Base-by-base conservation (phyloP, 2,329 filamentous ascomycete genomes). In the Trichoderma sp. region DNA sequence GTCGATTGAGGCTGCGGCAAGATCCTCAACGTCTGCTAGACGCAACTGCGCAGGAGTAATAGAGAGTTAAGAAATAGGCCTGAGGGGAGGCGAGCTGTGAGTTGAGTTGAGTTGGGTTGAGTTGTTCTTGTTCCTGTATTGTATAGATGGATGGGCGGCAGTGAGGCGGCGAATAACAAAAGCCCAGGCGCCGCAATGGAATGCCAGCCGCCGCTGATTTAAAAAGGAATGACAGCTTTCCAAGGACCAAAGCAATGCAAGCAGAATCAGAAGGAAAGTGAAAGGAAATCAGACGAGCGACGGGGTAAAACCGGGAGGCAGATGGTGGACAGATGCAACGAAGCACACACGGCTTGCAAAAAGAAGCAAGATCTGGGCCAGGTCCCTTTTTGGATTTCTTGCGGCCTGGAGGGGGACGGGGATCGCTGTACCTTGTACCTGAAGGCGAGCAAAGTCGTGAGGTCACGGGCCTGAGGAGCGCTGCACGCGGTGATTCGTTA, bases 391-490 rank as follows among this genome's bases (percentile, higher is more conserved):
- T 76, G 75, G 75, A 56, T 53, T 31, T 18, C 53, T 45, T 50
- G 45, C 29, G 68, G 35, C 38, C 60, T 53, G 62, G 69, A 63
- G 64, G 64, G 66, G 62, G 21, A 38, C 29, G 29, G 41, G 71
- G 62, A 59, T 64, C 66, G 56, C 45, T 60, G 71, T 74, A 68
- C 67, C 71, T 65, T 56, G 76, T 76, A 60, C 62, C 75, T 75
- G 67, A 72, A 59, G 53, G n/a, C 35, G 71, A 69, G 78, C 76
- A 76, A 63, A 75, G 76, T 79, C 78, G 79, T 79, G 79, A 79
- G 79, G 79, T 81, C 80, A 81, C 80, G 78, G 78, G 77, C 68
- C 74, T 68, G 75, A 75, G 76, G 76, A 56, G 75, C 74, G 63
- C 63, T 35, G 45, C 56, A 31, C 64, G 24, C 18, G 59, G 68